Evolutionary conservation across 768 basidiomycete genomes (phyloP).

Genomic region (Tephrocybe sp.): DNA sequence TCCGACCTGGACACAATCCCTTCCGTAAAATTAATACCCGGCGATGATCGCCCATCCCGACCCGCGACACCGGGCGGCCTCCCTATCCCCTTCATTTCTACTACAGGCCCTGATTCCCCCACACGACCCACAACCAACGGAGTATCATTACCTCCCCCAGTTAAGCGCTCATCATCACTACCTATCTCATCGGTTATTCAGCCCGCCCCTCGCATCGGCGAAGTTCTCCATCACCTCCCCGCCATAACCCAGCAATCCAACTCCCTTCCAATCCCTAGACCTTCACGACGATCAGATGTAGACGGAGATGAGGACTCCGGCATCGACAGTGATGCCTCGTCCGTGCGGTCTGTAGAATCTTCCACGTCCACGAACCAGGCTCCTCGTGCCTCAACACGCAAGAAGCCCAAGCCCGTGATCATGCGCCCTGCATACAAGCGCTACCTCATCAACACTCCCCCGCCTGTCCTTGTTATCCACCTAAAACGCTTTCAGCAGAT

Average conservation of each 20-base stretch:
- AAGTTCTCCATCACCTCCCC: slow-evolving; percentile 17
- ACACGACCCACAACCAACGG: too few species aligned
- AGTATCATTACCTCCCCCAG: slow-evolving; percentile 3
- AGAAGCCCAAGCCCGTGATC: slow-evolving; percentile 57
- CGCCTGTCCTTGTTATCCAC: slow-evolving; percentile 89
- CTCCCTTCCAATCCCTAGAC: slow-evolving; percentile 4
- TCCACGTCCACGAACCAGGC: slow-evolving; percentile 9
- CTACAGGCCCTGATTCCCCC: slow-evolving; percentile 45
- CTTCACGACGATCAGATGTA: slow-evolving; percentile 10
- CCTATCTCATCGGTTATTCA: slow-evolving; percentile 10
- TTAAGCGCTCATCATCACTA: slow-evolving; percentile 6
- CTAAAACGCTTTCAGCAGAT: slow-evolving; percentile 94
- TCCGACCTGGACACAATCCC: slow-evolving; percentile 24
- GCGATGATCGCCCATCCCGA: background rate
- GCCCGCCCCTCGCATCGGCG: slow-evolving; percentile 15
- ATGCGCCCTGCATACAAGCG: slow-evolving; percentile 90
- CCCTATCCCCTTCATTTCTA: slow-evolving; percentile 57
- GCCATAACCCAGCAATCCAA: background rate
- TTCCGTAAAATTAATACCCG: slow-evolving; percentile 4
- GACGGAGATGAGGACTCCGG: slow-evolving; percentile 40
- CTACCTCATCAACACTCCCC: slow-evolving; percentile 84
- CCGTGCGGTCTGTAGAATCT: slow-evolving; percentile 17
- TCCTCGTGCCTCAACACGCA: slow-evolving; percentile 10
- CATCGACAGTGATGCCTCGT: slow-evolving; percentile 42
- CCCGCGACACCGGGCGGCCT: slow-evolving; percentile 36